Percentiles rank a stretch among this genome's conserved stretches.
These are phyloP conservation scores for Achlya hypogyna DNA, from an alignment of 352 stramenopile species.

Conservation along the genomic window DNA sequence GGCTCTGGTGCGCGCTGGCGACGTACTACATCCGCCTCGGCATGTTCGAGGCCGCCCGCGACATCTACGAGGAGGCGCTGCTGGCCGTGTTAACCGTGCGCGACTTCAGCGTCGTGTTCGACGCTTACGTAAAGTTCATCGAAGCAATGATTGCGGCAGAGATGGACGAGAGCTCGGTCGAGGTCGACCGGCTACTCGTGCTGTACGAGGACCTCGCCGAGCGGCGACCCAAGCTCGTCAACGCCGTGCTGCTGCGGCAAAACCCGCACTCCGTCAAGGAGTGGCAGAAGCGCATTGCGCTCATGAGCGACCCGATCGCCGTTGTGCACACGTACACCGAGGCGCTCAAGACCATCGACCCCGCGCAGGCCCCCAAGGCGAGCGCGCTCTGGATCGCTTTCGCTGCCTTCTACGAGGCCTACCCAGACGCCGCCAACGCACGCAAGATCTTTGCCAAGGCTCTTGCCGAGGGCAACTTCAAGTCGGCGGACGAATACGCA, in stretches of 20 bases:
- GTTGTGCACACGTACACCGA: constrained; percentile 84
- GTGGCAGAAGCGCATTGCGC: constrained; percentile 93
- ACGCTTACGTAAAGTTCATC: constrained; percentile 98
- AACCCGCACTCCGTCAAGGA: constrained; percentile 98
- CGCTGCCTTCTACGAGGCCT: constrained; percentile 91
- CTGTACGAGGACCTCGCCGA: constrained; percentile 91
- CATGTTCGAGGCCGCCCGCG: constrained; percentile 93
- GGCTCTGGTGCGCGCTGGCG: constrained; percentile 95
- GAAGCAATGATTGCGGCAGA: constrained; percentile 95
- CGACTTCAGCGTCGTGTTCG: constrained; percentile 99
- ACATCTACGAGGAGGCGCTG: constrained; percentile 93
- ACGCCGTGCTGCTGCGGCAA: constrained; percentile 94
- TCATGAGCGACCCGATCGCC: constrained; percentile 52
- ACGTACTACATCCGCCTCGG: constrained; percentile 96
- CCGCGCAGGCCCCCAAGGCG: constrained; percentile 76
- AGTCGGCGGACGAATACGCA: constrained; percentile 88
- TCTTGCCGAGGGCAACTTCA: constrained; percentile 52
- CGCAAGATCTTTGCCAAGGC: constrained; percentile 90
- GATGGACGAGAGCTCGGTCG: constrained; percentile 78
- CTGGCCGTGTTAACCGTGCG: constrained; percentile 69
- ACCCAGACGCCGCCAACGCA: constrained; percentile 88
- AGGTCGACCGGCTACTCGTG: constrained; percentile 76
- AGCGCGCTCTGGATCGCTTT: constrained; percentile 91
- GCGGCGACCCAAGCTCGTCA: constrained; percentile 89
- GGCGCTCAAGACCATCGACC: constrained; percentile 89